Evolutionary conservation across 805 yeast species (phyloP).

Genomic region (Millerozyma acaciae): DNA sequence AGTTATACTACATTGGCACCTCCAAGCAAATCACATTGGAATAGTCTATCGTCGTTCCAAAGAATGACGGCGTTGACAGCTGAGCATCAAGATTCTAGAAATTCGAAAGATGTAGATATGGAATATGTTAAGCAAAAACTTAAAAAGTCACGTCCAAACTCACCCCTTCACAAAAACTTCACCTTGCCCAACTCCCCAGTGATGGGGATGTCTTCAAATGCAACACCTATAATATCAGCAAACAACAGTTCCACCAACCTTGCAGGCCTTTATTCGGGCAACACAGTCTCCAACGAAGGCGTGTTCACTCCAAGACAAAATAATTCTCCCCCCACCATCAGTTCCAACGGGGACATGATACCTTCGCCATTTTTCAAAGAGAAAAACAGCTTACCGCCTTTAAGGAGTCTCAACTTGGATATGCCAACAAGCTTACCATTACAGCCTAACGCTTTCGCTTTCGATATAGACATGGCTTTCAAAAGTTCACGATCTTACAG

Average conservation of each 20-base stretch:
- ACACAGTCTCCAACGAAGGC: slow-evolving; percentile 3
- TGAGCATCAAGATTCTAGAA: slow-evolving; percentile 8
- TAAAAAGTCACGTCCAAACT: slow-evolving; percentile 49
- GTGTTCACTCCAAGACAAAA: slow-evolving; percentile 7
- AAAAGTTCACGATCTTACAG: slow-evolving; percentile 10
- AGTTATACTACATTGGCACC: slow-evolving; percentile 15
- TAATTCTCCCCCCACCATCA: slow-evolving; percentile 7
- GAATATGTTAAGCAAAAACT: slow-evolving; percentile 43
- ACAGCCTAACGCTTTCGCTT: slow-evolving; percentile 12
- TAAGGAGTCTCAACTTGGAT: slow-evolving; percentile 48
- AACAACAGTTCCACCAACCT: slow-evolving; percentile 38
- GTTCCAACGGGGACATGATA: slow-evolving; percentile 2
- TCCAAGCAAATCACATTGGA: slow-evolving; percentile 19
- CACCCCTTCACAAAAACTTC: slow-evolving; percentile 37
- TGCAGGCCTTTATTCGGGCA: slow-evolving; percentile 22
- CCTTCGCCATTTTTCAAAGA: slow-evolving; percentile 20
- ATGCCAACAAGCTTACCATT: slow-evolving; percentile 42
- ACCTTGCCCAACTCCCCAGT: slow-evolving; percentile 44
- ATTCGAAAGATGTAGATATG: slow-evolving; percentile 43
- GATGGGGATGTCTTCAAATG: slow-evolving; percentile 34
- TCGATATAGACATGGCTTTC: slow-evolving; percentile 5
- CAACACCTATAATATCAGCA: slow-evolving; percentile 42
- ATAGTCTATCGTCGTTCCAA: slow-evolving; percentile 48
- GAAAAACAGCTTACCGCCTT: slow-evolving; percentile 39
- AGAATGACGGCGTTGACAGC: slow-evolving; percentile 56